Base-by-base conservation (phyloP, 192 early-diverging fungal species). In the Glomus cerebriforme region DNA sequence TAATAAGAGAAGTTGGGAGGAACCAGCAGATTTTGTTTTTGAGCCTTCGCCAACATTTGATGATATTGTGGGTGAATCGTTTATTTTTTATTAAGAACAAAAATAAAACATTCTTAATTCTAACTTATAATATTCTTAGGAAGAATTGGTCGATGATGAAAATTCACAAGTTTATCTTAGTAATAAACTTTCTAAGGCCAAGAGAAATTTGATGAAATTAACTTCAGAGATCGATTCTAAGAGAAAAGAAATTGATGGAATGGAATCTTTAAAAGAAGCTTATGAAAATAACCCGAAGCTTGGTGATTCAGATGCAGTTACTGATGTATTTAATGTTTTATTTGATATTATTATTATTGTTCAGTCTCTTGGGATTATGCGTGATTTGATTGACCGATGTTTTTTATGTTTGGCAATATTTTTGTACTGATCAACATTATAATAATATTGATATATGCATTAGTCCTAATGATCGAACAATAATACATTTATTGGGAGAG, bases 181-280 rank as follows among this genome's bases (percentile, higher is more conserved):
- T 65, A 95, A 95, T 81, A 90, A 87, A 76, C 81, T 94, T 24
- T 82, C 85, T 64, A 92, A 90, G 74, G 71, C 90, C 35, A 82
- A 84, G 59, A 82, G 87, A 72, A 83, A 86, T 32, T 68, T 90
- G 27, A 82, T 84, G 10, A 81, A 85, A 47, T 26, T 91, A 10
- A 85, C 80, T 17, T 77, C 82, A 49, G 90, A 92, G 7, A 82
- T 92, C 37, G 83, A 81, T 10, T 81, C 70, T 26, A 86, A 86
- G 59, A 65, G 81, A 22, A 86, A 87, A 49, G 84, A 85, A n/a
- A 37, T 93, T 13, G 85, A 90, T 15, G 86, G 90, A 0, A 77
- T 90, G 31, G 60, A 87, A 19, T 83, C 74, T 7, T 77, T 92
- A 10, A 79, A 83, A 24, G 86, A 87, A 2, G 86, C 84, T 0